Percentiles rank a stretch among this genome's conserved stretches.
Evolutionary conservation across 108 stramenopile species (phyloP).

Genomic region (Asterionellopsis glacialis): DNA sequence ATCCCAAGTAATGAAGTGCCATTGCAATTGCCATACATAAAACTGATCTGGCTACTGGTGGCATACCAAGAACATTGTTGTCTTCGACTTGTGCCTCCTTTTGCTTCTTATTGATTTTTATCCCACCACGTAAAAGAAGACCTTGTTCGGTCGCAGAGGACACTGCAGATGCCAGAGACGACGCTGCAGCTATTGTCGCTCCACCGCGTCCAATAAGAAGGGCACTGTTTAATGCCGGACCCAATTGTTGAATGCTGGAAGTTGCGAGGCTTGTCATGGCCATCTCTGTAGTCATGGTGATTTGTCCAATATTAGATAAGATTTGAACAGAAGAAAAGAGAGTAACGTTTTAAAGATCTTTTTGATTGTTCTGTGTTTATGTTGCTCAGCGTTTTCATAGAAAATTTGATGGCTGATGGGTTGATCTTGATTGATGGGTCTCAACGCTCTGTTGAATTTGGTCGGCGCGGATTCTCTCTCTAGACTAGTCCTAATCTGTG

Average conservation of each 20-base stretch:
- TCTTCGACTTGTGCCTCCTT: neutral
- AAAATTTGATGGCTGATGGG: too few relatives aligned
- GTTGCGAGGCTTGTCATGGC: neutral
- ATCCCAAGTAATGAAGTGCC: conserved; percentile 72
- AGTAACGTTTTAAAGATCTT: too few relatives aligned
- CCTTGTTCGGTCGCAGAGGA: neutral
- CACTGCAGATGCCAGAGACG: neutral
- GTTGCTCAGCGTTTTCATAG: too few relatives aligned
- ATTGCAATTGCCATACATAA: conserved; percentile 70
- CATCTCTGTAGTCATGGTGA: neutral
- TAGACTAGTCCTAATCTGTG: too few relatives aligned
- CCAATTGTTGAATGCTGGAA: neutral
- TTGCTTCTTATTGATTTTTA: neutral
- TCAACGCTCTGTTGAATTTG: too few relatives aligned
- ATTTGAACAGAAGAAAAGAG: too few relatives aligned
- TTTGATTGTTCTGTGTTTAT: too few relatives aligned
- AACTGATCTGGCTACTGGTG: conserved; percentile 25
- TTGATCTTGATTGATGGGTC: too few relatives aligned
- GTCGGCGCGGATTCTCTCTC: too few relatives aligned
- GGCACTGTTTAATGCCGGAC: neutral
- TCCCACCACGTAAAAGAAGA: neutral
- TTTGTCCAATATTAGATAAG: too few relatives aligned
- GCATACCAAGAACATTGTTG: conserved; percentile 1
- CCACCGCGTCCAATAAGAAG: conserved; percentile 2
- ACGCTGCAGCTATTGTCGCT: neutral